Percentiles rank a stretch among this genome's conserved stretches.
These are phyloP conservation scores for Nemania sp. DNA, from an alignment of 2,329 filamentous ascomycete genomes.

Conservation along the genomic window DNA sequence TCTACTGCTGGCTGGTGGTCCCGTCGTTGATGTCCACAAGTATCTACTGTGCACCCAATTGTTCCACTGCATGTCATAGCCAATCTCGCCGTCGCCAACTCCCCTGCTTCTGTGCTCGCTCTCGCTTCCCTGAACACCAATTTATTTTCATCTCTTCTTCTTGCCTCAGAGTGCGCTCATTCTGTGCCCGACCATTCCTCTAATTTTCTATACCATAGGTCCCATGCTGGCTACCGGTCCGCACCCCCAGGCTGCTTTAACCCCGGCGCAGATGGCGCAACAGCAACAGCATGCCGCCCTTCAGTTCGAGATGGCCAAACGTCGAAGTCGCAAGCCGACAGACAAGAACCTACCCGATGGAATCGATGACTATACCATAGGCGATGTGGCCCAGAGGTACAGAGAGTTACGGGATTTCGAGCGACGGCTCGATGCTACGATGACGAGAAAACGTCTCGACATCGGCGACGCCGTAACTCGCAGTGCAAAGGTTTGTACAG, in stretches of 20 bases:
- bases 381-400: constrained; percentile 82
- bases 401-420: constrained; percentile 84
- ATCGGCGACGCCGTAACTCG: constrained; percentile 80
- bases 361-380: constrained; percentile 79
- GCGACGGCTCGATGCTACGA: constrained; percentile 84
- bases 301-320: constrained; percentile 70
- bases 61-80: constrained; percentile 6
- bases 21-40: constrained; percentile 14
- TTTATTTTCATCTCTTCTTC: not conserved
- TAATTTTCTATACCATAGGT: constrained; percentile 44
- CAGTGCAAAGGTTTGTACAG: constrained; percentile 64
- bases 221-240: constrained; percentile 61
- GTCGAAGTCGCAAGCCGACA: constrained; percentile 85
- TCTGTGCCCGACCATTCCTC: constrained; percentile 13
- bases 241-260: constrained; percentile 56
- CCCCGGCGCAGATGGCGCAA: constrained; percentile 56
- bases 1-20: constrained; percentile 1
- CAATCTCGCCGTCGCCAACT: constrained; percentile 3
- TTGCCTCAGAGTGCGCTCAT: not conserved
- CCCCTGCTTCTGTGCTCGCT: constrained; percentile 11
- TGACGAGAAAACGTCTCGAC: constrained; percentile 92
- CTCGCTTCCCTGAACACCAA: constrained; percentile 11
- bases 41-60: not conserved
- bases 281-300: constrained; percentile 57
- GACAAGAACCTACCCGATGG: constrained; percentile 95